Conservation (phyloP, 2,329 filamentous ascomycete genomes). For the Cercospora sesami region DNA sequence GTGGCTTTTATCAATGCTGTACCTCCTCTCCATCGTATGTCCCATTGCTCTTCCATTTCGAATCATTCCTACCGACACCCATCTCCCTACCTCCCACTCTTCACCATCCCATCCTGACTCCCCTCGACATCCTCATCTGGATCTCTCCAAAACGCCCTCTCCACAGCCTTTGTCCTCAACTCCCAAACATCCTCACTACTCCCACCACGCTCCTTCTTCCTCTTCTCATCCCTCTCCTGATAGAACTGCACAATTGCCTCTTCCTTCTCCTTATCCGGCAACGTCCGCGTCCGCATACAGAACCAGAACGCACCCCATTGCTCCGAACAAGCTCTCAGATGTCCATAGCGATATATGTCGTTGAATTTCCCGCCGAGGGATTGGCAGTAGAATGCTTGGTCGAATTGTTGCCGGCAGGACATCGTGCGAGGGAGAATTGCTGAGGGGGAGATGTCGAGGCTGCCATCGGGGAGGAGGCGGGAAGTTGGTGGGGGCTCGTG, state of each 20-base stretch:
- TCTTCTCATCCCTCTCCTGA: constrained; percentile 17
- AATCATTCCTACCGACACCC: neutral
- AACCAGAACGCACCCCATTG: constrained; percentile 96
- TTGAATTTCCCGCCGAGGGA: constrained; percentile 89
- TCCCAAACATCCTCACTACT: constrained; percentile 93
- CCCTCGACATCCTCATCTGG: constrained; percentile 35
- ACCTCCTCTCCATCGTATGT: neutral
- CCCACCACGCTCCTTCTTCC: constrained; percentile 56
- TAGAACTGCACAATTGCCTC: constrained; percentile 58
- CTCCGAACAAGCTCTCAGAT: constrained; percentile 72
- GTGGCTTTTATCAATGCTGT: neutral
- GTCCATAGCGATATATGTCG: constrained; percentile 83
- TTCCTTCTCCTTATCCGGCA: constrained; percentile 60
- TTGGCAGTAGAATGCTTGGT: constrained; percentile 91
- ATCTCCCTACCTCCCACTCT: constrained; percentile 8
- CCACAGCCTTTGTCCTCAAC: constrained; percentile 63
- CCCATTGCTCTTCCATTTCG: neutral
- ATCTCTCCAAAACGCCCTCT: constrained; percentile 47
- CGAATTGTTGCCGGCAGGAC: constrained; percentile 88
- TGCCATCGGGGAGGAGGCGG: constrained; percentile 33
- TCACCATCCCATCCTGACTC: constrained; percentile 13
- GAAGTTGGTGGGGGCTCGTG: constrained; percentile 21
- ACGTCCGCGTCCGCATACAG: constrained; percentile 81
- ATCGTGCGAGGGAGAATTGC: constrained; percentile 76
- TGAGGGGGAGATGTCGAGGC: constrained; percentile 52